A percentile compares a stretch with the other conserved stretches of the same genome.
Conservation (phyloP, 139 green algal genomes). For the Trebouxia sp. region DNA sequence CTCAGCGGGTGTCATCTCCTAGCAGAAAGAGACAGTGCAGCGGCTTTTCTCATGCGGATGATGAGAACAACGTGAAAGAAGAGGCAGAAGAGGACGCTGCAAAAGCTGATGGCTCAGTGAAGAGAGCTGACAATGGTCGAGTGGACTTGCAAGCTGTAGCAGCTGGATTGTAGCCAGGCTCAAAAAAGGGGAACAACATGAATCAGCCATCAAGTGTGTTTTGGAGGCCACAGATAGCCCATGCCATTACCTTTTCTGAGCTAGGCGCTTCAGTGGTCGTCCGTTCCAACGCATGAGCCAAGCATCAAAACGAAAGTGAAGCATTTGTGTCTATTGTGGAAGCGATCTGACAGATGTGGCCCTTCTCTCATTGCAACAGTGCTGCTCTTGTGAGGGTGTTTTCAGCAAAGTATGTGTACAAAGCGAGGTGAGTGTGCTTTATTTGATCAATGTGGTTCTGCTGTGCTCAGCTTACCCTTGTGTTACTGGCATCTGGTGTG, state of each 20-base stretch:
- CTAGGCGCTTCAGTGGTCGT: no score
- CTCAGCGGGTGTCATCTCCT: neutral
- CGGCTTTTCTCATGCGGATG: neutral
- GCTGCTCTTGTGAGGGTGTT: neutral
- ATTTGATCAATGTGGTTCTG: neutral
- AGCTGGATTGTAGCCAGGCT: neutral
- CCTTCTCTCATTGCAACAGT: neutral
- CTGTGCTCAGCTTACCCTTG: neutral
- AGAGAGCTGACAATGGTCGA: neutral
- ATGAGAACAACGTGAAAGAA: neutral
- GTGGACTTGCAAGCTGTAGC: constrained; percentile 14
- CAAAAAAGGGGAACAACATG: no score
- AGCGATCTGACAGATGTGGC: no score
- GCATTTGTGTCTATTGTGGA: no score
- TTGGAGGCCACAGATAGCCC: no score
- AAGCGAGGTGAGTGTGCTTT: neutral
- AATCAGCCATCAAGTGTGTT: no score
- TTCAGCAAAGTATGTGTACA: neutral
- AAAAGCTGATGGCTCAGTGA: neutral
- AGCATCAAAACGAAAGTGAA: no score
- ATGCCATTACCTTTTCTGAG: no score
- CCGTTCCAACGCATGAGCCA: no score
- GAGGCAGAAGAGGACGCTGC: neutral
- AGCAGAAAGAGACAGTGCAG: constrained; percentile 1
- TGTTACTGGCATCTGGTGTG: neutral